Percentiles rank a stretch among this genome's conserved stretches.
These are phyloP conservation scores for Blastobotrys proliferans DNA, from an alignment of 1,139 yeast genomes.

Conservation along the genomic window DNA sequence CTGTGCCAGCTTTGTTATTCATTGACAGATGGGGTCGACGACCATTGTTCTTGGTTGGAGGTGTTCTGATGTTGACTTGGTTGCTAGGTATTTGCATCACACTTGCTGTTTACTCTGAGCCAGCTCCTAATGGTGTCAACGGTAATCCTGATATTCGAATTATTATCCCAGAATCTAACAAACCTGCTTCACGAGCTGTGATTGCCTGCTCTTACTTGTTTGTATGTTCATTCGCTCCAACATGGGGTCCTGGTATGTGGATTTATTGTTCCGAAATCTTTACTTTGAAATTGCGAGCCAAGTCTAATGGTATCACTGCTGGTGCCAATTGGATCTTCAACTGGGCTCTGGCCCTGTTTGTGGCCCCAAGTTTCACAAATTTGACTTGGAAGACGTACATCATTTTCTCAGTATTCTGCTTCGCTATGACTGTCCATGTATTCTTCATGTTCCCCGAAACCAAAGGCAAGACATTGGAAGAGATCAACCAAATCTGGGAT, in stretches of 20 bases:
- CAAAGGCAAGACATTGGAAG: constrained; percentile 59
- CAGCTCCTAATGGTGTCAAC: constrained; percentile 33
- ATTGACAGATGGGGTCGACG: constrained; percentile 56
- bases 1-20: constrained; percentile 42
- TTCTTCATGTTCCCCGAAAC: constrained; percentile 63
- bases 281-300: constrained; percentile 56
- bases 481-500: constrained; percentile 58
- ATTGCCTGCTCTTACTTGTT: constrained; percentile 61
- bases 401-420: constrained; percentile 59
- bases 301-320: constrained; percentile 52
- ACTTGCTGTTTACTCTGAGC: constrained; percentile 39
- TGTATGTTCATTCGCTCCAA: constrained; percentile 63
- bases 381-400: constrained; percentile 56
- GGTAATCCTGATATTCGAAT: constrained; percentile 47
- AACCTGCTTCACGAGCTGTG: constrained; percentile 43
- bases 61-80: constrained; percentile 44
- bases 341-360: constrained; percentile 50
- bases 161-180: constrained; percentile 39
- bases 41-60: constrained; percentile 39
- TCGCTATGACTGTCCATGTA: constrained; percentile 52
- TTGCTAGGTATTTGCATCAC: constrained; percentile 43
- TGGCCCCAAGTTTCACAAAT: constrained; percentile 50
- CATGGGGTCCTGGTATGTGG: constrained; percentile 65
- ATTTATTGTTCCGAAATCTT: constrained; percentile 54
- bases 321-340: constrained; percentile 62